Evolutionary conservation across 2,329 filamentous ascomycete genomes (phyloP), one percentile per base, ranked within the genome.

Genomic region (Paramyrothecium roridum): DNA sequence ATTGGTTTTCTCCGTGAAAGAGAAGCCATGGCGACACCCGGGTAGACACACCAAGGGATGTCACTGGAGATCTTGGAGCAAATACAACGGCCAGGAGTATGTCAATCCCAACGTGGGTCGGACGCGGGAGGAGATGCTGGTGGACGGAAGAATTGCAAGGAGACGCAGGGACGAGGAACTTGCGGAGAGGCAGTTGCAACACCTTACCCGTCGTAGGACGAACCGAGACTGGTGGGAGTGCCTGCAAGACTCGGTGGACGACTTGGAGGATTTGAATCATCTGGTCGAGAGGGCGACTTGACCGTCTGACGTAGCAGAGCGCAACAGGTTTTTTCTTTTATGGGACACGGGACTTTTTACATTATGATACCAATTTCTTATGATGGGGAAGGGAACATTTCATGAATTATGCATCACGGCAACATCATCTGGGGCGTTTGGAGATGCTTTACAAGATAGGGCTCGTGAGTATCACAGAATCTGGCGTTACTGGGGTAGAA

Each of bases 1-100:
- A 57, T 69, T 81, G 54, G 79, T 93, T 21, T 93, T 93, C 69
- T 81, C 80, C 30, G 74, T 82, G 30, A 80, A 88, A 48, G 90
- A 93, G 68, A 84, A 84, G 66, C 89, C 89, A 0, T 93, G 89
- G 89, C 61, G 61, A 8, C 65, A 67, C 19, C 47, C 62, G 55
- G 22, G 53, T 60, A 53, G 54, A 62, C 52, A 48, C 12, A 55
- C 57, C 1, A 50, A 55, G 17, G 40, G 55, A 3, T 55, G 59
- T 21, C 56, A 61, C 0, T 13, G 60, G 7, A 34, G 56, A 54
- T 58, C 57, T 54, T 63, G 61, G 61, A 54, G 26, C 51, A 51
- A 33, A 19, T 33, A 13, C n/a, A 26, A 52, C 19, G 19, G 50
- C 7, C 50, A 60, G 4, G 62, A 57, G 22, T 59, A 48, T 46